These are phyloP conservation scores for Omphalea diandra DNA, from an alignment of 441 rosid genomes.

Conservation along the genomic window DNA sequence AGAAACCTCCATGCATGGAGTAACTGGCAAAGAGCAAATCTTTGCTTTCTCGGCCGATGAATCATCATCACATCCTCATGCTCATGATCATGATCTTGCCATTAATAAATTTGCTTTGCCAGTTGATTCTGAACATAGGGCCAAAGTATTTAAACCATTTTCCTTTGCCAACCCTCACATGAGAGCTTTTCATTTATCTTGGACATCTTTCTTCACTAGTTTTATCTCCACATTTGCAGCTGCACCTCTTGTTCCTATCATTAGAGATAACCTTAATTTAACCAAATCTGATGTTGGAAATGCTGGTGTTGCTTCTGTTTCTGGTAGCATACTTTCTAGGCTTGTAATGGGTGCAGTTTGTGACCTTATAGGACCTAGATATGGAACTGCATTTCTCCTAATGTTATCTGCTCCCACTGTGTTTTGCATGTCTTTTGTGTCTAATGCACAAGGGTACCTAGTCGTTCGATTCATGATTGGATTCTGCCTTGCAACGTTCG, in stretches of 20 bases:
- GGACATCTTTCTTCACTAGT: conserved; percentile 79
- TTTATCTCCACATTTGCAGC: conserved; percentile 82
- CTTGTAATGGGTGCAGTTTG: conserved; percentile 76
- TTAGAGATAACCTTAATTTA: conserved; percentile 64
- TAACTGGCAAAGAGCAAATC: conserved; percentile 60
- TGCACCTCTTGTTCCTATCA: conserved; percentile 78
- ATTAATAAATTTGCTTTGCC: conserved; percentile 59
- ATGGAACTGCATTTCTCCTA: conserved; percentile 69
- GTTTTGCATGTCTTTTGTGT: conserved; percentile 70
- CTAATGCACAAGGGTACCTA: conserved; percentile 39
- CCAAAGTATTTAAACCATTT: conserved; percentile 56
- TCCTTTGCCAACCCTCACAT: conserved; percentile 69
- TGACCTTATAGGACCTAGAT: conserved; percentile 76
- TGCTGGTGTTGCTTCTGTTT: conserved; percentile 87
- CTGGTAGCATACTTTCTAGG: conserved; percentile 82
- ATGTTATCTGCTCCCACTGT: conserved; percentile 76
- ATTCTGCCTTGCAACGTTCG: conserved; percentile 77
- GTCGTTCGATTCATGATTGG: conserved; percentile 82
- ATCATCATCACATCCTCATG: too few species aligned
- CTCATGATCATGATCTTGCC: conserved; percentile 37
- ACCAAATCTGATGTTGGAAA: conserved; percentile 63
- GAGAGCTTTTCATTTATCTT: conserved; percentile 75
- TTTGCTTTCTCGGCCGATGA: conserved; percentile 61
- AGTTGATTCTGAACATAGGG: conserved; percentile 75
- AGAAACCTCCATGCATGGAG: conserved; percentile 71